Base-by-base conservation (phyloP, 495 filamentous ascomycete species). In the Neurospora sp. region DNA sequence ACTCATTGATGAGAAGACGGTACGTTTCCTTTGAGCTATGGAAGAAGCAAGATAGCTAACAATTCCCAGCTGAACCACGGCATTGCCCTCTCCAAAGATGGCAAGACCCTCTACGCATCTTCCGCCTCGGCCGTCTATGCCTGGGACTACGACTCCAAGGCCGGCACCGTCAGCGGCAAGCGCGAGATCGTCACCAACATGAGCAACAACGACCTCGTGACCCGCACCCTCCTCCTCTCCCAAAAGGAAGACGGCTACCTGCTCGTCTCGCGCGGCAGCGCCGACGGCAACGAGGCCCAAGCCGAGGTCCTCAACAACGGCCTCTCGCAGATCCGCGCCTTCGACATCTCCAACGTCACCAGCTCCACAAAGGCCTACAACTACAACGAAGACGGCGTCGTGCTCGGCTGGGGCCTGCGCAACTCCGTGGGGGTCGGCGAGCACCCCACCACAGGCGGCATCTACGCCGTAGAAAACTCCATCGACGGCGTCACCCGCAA, bases 401-500 rank as follows among this genome's bases (percentile, higher is more conserved):
- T 88, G 6, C 81, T 92, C n/a, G 90, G 90, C 10, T 92, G 89
- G 89, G 90, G 90, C 41, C 84, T 92, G 39, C 83, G 90, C 18
- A 92, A 92, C 80, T 86, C 86, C 2, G 90, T 92, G 23, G 90
- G 90, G 10, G 78, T 92, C 1, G 87, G 77, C 18, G 88, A 91
- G 77, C 85, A 92, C 62, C 87, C 87, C 10, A 74, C 77, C 23
- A 85, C 82, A 1, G 89, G 89, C 70, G 88, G 85, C 35, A 83
- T 92, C 73, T 92, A 87, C 81, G 86, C 83, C n/a, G 90, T 92
- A 5, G 90, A 92, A 79, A 92, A 92, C 77, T 88, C 86, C 23
- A 88, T 85, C 4, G 90, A 92, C 77, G 74, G 90, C 8, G 83
- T 91, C 20, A 79, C 75, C 31, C 81, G 90, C 20, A 79, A 87